Percentiles rank a stretch among this genome's conserved stretches.
These are phyloP conservation scores for Epichloe uncinata DNA, from an alignment of 2,329 filamentous ascomycete species.

Conservation along the genomic window DNA sequence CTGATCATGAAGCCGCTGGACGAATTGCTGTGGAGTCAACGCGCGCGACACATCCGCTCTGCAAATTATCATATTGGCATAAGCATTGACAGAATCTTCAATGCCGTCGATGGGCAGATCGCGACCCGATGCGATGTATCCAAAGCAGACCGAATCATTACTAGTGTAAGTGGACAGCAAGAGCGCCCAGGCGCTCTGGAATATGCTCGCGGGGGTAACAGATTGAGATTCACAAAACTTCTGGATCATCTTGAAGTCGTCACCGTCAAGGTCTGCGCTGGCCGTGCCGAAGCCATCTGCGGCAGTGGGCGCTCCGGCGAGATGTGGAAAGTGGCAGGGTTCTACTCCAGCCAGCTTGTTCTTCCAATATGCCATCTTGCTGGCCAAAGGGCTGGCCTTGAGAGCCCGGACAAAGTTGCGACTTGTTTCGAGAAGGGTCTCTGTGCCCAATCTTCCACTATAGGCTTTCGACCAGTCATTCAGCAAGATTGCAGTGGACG, in stretches of 20 bases:
- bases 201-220: conserved; percentile 6
- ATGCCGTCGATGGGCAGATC: conserved; percentile 1
- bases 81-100: conserved; percentile 3
- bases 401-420: conserved; percentile 4
- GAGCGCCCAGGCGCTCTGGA: conserved; percentile 8
- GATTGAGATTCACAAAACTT: conserved; percentile 25
- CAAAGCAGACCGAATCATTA: conserved; percentile 1
- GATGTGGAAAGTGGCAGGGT: conserved; percentile 8
- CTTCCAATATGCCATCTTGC: conserved; percentile 7
- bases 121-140: conserved; percentile 2
- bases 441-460: background rate
- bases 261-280: background rate
- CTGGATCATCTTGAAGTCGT: conserved; percentile 2
- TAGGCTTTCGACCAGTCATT: conserved; percentile 4
- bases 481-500: conserved; percentile 12
- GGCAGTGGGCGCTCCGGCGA: background rate
- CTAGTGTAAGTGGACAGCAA: conserved; percentile 4
- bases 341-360: conserved; percentile 3
- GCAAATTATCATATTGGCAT: conserved; percentile 3
- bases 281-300: background rate
- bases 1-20: conserved; percentile 25
- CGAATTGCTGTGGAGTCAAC: conserved; percentile 25
- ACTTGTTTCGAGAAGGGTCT: background rate
- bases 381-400: background rate
- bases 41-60: background rate